Conservation (phyloP, 805 yeast genomes). For the Pichia insulana region DNA sequence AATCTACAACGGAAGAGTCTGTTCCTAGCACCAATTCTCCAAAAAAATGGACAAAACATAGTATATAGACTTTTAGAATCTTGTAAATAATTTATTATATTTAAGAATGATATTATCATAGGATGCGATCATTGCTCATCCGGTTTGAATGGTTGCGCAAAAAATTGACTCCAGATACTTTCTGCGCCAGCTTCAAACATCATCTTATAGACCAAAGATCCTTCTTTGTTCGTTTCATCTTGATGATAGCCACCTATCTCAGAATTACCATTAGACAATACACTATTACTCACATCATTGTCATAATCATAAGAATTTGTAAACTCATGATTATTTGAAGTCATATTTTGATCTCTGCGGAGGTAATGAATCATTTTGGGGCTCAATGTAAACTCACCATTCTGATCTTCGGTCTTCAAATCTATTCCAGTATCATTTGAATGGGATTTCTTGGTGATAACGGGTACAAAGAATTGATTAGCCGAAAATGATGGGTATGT, state of each 20-base stretch:
- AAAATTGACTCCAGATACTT: constrained; percentile 61
- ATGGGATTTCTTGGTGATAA: no score
- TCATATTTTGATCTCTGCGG: no score
- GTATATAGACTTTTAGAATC: background rate
- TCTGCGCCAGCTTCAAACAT: constrained; percentile 57
- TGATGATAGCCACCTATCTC: background rate
- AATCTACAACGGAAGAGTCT: background rate
- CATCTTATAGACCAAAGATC: constrained; percentile 49
- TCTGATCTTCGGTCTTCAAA: no score
- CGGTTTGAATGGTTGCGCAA: constrained; percentile 24
- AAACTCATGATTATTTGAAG: no score
- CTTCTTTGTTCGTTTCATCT: constrained; percentile 30
- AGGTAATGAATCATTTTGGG: no score
- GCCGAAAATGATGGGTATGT: no score
- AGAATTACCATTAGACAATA: no score
- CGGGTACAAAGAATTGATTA: no score
- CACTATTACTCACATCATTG: constrained; percentile 2
- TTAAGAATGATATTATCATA: background rate
- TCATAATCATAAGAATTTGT: no score
- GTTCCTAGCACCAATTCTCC: background rate
- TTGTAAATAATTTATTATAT: background rate
- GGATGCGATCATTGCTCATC: constrained; percentile 9
- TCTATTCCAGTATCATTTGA: no score
- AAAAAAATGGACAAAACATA: constrained; percentile 8
- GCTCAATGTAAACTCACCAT: no score